A percentile compares a stretch with the other conserved stretches of the same genome.
These are phyloP conservation scores for Cynara cardunculus DNA, from an alignment of 129 eudicot genomes.

Conservation along the genomic window DNA sequence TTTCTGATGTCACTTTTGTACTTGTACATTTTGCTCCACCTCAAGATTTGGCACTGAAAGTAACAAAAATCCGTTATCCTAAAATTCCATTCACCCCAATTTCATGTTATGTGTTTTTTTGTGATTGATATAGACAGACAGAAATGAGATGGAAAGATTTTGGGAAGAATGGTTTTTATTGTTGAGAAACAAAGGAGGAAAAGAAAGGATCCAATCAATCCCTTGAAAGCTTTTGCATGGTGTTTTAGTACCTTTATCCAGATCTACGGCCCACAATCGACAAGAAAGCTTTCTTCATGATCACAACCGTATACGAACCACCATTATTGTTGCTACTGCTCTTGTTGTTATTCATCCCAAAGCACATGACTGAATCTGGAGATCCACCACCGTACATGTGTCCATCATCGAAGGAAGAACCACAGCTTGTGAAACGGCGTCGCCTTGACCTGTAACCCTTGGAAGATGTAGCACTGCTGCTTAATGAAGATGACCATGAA, in stretches of 20 bases:
- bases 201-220: not conserved
- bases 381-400: constrained; percentile 27
- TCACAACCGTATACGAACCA: constrained; percentile 17
- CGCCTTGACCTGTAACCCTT: constrained; percentile 25
- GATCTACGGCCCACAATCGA: constrained; percentile 36
- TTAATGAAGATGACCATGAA: constrained; percentile 32
- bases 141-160: not conserved
- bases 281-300: constrained; percentile 36
- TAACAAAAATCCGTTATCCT: not conserved
- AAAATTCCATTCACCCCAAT: not conserved
- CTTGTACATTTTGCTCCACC: not conserved
- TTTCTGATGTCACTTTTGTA: not conserved
- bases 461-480: constrained; percentile 12
- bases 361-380: constrained; percentile 36
- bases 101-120: not conserved
- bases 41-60: not conserved
- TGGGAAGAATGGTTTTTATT: not conserved
- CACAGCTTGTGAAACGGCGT: constrained; percentile 44
- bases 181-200: not conserved
- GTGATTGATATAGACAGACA: not conserved
- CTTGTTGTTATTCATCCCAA: constrained; percentile 23
- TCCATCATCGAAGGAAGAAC: constrained; percentile 48
- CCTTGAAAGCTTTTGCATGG: constrained; percentile 14
- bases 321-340: not conserved
- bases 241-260: not conserved